Percentiles rank a stretch among this genome's conserved stretches.
Evolutionary conservation across 139 green algal species (phyloP).

Genomic region (Axilococcus clingmanii): DNA sequence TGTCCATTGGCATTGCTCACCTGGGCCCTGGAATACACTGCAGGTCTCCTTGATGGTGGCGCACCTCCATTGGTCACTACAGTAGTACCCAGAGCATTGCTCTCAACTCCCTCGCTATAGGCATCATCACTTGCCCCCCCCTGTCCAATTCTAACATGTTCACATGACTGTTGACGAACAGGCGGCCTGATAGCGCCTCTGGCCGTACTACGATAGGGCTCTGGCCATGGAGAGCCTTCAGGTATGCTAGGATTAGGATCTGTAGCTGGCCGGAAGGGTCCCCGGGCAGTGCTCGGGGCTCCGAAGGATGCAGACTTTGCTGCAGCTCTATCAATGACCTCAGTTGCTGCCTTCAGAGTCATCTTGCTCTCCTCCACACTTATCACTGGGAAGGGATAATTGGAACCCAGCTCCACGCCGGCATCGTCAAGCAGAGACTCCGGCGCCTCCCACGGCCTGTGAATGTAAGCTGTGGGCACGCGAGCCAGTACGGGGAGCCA

Average conservation of each 20-base stretch:
- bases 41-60: too few species aligned
- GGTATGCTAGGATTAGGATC: background rate
- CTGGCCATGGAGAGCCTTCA: background rate
- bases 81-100: too few species aligned
- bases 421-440: conserved; percentile 33
- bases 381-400: conserved; percentile 64
- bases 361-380: conserved; percentile 14
- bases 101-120: background rate
- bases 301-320: background rate
- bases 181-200: background rate
- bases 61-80: too few species aligned
- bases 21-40: too few species aligned
- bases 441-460: conserved; percentile 66
- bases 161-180: background rate
- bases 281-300: background rate
- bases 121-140: too few species aligned
- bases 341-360: conserved; percentile 10
- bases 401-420: conserved; percentile 47
- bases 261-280: conserved; percentile 14
- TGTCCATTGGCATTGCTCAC: too few species aligned
- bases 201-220: background rate
- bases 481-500: conserved; percentile 79
- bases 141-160: background rate
- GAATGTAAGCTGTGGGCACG: conserved; percentile 62
- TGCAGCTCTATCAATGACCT: conserved; percentile 20